Evolutionary conservation across 495 filamentous ascomycete genomes (phyloP), one percentile per base, ranked within the genome.

Genomic region (Paragyromitra xinjiangensis): DNA sequence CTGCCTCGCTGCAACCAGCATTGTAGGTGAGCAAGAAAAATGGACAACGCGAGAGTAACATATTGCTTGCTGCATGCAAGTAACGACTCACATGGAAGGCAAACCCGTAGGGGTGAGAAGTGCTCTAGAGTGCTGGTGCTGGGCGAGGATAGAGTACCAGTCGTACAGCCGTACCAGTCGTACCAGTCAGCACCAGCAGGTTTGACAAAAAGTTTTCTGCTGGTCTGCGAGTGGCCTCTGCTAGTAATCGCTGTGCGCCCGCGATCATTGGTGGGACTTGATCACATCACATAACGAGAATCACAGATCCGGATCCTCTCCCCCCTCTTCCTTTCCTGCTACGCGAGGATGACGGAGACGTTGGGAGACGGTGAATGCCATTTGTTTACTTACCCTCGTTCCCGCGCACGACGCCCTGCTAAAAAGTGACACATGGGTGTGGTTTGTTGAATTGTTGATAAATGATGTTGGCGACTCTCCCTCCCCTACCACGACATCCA

Each of bases 51-150:
- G 58, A 51, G 56, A 50, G 67, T 7, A 70, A 56, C 19, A 61
- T 45, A 64, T 72, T 39, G 56, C 56, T 72, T 39, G 56, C 56
- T 37, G 61, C 68, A 77, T 77, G 74, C 74, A 77, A 37, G 69
- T 29, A 77, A 51, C 69, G 74, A 73, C 74, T 77, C 59, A 77
- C 74, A 73, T 77, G 74, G 74, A 77, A 77, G 74, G 74, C 69
- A 71, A 77, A 73, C 16, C 74, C 74, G 69, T 59, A 76, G 58
- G 14, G 56, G 56, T 56, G 8, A 16, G 44, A 11, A 8, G 24
- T 4, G 51, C 19, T 22, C 19, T 22, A 22, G 19, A 26, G 48
- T 16, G 14, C 16, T 51, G n/a, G 48, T 7, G n/a, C 29, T 45
- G 11, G 39, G 50, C 37, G 37, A 56, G 34, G 26, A 56, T 69